Conservation (phyloP, 2,329 filamentous ascomycete species). For the Colletotrichum sp. region DNA sequence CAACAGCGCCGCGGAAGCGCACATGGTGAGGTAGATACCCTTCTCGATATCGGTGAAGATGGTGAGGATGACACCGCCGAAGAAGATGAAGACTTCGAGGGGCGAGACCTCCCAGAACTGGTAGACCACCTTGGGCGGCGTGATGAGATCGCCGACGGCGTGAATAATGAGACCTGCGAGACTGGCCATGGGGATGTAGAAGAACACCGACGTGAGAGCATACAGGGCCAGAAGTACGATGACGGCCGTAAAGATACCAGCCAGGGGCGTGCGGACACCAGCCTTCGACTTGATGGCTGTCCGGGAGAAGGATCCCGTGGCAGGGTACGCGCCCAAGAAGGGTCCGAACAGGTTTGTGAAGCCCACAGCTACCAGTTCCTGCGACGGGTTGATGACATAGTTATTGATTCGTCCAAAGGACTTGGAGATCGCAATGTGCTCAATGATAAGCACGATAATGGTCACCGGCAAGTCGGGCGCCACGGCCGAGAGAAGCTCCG, state of each 20-base stretch:
- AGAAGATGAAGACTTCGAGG: slow-evolving; percentile 76
- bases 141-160: slow-evolving; percentile 78
- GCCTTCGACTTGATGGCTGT: slow-evolving; percentile 87
- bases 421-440: slow-evolving; percentile 85
- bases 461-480: slow-evolving; percentile 71
- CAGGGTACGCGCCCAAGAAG: slow-evolving; percentile 66
- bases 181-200: slow-evolving; percentile 76
- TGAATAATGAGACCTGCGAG: slow-evolving; percentile 83
- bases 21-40: slow-evolving; percentile 55
- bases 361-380: slow-evolving; percentile 80
- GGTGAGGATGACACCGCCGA: slow-evolving; percentile 69
- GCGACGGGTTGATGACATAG: slow-evolving; percentile 79
- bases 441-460: slow-evolving; percentile 80
- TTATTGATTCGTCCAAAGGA: slow-evolving; percentile 82
- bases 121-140: slow-evolving; percentile 75
- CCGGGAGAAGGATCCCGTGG: slow-evolving; percentile 58
- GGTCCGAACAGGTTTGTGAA: slow-evolving; percentile 77
- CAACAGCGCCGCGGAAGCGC: slow-evolving; percentile 45
- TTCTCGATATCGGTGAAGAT: slow-evolving; percentile 55
- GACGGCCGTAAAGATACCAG: slow-evolving; percentile 77
- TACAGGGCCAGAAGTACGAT: slow-evolving; percentile 81
- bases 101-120: slow-evolving; percentile 81
- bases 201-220: slow-evolving; percentile 78
- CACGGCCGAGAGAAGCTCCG: slow-evolving; percentile 66
- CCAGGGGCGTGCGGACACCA: slow-evolving; percentile 79